Percentiles rank a stretch among this genome's conserved stretches.
Conservation (phyloP, 805 yeast species). For the Metschnikowia colocasiae region DNA sequence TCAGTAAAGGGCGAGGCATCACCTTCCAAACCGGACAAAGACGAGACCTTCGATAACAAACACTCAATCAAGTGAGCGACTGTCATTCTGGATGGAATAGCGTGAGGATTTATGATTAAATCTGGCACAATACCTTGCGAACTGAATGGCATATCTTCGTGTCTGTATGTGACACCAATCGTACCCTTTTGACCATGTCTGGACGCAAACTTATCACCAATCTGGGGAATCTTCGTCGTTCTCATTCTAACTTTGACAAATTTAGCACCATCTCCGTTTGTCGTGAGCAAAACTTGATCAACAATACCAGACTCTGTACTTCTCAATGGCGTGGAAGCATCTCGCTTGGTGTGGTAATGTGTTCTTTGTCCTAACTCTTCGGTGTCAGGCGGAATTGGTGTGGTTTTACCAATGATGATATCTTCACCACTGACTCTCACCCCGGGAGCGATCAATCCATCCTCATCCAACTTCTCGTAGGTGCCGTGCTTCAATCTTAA, state of each 20-base stretch:
- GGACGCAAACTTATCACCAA: conserved; percentile 98
- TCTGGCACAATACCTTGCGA: conserved; percentile 97
- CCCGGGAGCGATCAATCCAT: conserved; percentile 97
- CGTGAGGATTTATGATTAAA: conserved; percentile 96
- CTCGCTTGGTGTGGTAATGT: conserved; percentile 96
- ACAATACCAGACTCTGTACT: conserved; percentile 97
- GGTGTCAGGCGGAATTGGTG: conserved; percentile 98
- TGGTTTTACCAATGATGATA: conserved; percentile 96
- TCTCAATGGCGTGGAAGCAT: conserved; percentile 96
- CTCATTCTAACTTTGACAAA: conserved; percentile 98
- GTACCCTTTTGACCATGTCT: conserved; percentile 99
- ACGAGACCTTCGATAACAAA: conserved; percentile 89
- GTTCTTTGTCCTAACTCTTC: conserved; percentile 99
- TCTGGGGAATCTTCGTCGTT: conserved; percentile 97
- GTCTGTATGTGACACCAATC: conserved; percentile 96
- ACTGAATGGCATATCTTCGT: conserved; percentile 98
- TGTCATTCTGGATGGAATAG: conserved; percentile 99
- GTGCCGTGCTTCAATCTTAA: conserved; percentile 96
- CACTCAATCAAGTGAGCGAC: conserved; percentile 99
- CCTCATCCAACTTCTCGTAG: conserved; percentile 96
- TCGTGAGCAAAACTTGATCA: conserved; percentile 93
- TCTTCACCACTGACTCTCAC: conserved; percentile 98
- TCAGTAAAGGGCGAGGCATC: conserved; percentile 99
- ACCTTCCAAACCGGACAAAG: conserved; percentile 95
- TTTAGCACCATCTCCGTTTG: conserved; percentile 96